Conservation (phyloP, 805 yeast species). For the Blastobotrys chiropterorum region DNA sequence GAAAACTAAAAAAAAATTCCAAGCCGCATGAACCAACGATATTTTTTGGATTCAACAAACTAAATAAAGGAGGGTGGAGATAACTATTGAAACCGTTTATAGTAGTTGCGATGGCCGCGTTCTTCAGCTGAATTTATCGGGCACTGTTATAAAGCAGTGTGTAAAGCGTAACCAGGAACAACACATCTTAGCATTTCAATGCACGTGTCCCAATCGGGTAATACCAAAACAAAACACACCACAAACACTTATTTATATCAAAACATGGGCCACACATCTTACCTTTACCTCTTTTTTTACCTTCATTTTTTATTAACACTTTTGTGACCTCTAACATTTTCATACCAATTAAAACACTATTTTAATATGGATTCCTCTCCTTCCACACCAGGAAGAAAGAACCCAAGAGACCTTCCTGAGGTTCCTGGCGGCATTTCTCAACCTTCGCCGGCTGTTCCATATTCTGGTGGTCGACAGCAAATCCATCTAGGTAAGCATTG, state of each 20-base stretch:
- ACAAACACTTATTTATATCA: not conserved
- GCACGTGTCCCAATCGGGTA: not conserved
- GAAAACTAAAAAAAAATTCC: not conserved
- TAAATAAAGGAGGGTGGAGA: too few relatives aligned
- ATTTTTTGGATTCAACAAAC: not conserved
- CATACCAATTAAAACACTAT: not conserved
- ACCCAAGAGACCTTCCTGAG: not conserved
- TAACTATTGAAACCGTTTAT: too few relatives aligned
- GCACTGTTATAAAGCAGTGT: too few relatives aligned
- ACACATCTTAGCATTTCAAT: not conserved
- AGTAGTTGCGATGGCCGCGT: too few relatives aligned
- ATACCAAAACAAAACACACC: not conserved
- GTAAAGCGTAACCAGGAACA: not conserved
- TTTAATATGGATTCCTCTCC: not conserved
- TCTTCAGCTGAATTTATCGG: too few relatives aligned
- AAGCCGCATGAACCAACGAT: not conserved
- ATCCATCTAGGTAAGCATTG: constrained; percentile 1
- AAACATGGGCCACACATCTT: not conserved
- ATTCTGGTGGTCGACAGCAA: not conserved
- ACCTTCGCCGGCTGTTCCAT: not conserved
- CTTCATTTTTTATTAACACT: too few relatives aligned
- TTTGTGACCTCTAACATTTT: not conserved
- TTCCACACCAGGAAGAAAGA: not conserved
- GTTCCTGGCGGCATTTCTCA: not conserved
- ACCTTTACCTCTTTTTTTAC: not conserved